These are phyloP conservation scores for Manihot esculenta DNA, from an alignment of 441 rosid species.

Conservation along the genomic window DNA sequence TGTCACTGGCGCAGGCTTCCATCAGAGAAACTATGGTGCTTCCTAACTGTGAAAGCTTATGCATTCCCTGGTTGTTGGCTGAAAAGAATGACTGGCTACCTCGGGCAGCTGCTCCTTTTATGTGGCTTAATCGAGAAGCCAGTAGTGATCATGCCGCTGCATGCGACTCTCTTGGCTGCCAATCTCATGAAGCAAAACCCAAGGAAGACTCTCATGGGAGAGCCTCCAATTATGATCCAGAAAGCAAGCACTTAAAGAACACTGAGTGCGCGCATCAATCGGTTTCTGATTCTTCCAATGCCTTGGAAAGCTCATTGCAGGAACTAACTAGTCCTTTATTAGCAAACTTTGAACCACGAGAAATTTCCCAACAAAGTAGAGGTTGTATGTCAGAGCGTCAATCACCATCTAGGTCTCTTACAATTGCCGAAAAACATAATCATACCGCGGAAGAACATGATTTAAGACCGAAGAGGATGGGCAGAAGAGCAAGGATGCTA, in stretches of 20 bases:
- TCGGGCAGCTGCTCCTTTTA: constrained; percentile 72
- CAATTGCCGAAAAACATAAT: constrained; percentile 26
- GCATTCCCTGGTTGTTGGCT: constrained; percentile 84
- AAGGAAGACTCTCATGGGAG: constrained; percentile 32
- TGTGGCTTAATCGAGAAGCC: constrained; percentile 79
- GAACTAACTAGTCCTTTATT: constrained; percentile 64
- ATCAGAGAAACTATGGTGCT: constrained; percentile 83
- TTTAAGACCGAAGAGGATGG: constrained; percentile 52
- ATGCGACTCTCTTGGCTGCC: constrained; percentile 32
- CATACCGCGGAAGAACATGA: constrained; percentile 50
- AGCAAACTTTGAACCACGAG: constrained; percentile 35
- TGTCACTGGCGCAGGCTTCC: constrained; percentile 43
- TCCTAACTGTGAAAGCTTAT: constrained; percentile 76
- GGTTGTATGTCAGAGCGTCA: constrained; percentile 31
- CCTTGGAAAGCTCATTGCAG: constrained; percentile 27
- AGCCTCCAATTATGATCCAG: constrained; percentile 32
- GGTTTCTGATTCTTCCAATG: constrained; percentile 23
- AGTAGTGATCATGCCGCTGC: constrained; percentile 29
- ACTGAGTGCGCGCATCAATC: constrained; percentile 28
- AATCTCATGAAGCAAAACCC: constrained; percentile 44
- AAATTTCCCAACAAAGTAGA: constrained; percentile 21
- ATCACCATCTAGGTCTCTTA: constrained; percentile 35
- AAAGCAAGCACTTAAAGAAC: constrained; percentile 37
- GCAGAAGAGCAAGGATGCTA: constrained; percentile 77
- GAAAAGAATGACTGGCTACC: constrained; percentile 93